phyloP scores from a whole-genome alignment of 2,329 filamentous ascomycete species.

The Colletotrichum navitas region DNA sequence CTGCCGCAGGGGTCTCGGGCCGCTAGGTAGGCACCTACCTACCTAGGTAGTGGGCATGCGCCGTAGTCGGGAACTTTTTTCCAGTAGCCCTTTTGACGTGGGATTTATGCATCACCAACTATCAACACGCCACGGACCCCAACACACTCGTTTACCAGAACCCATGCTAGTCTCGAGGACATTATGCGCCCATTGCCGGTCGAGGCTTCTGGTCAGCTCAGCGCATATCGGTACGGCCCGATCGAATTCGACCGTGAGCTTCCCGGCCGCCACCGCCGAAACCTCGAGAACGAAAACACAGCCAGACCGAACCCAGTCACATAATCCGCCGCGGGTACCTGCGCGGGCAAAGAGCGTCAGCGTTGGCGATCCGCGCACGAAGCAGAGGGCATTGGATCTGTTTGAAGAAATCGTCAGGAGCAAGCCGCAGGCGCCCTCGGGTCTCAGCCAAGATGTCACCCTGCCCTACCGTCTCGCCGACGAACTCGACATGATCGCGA shows the following conservation, averaged over 20 bases:
- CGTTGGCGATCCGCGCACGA: neutral
- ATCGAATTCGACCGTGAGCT: slow-evolving; percentile 37
- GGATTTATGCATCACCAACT: neutral
- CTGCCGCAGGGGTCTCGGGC: slow-evolving; percentile 16
- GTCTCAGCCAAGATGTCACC: slow-evolving; percentile 6
- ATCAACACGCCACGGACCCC: neutral
- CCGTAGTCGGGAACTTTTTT: slow-evolving; percentile 12
- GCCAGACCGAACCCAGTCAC: neutral
- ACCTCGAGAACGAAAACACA: slow-evolving; percentile 9
- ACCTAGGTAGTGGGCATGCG: slow-evolving; percentile 29
- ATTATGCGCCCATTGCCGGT: slow-evolving; percentile 52
- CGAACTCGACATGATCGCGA: slow-evolving; percentile 20
- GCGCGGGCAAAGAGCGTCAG: neutral
- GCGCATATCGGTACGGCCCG: slow-evolving; percentile 13
- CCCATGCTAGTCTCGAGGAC: slow-evolving; percentile 53
- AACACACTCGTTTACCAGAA: slow-evolving; percentile 15
- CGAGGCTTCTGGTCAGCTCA: slow-evolving; percentile 32
- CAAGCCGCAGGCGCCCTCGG: slow-evolving; percentile 1
- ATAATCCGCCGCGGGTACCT: neutral
- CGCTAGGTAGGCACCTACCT: neutral
- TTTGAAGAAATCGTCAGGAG: slow-evolving; percentile 41
- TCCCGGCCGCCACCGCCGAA: slow-evolving; percentile 24
- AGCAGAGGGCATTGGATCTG: slow-evolving; percentile 37
- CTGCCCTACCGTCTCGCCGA: slow-evolving; percentile 20
- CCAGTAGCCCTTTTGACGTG: neutral